These are phyloP conservation scores for Phialemonium atrogriseum DNA, from an alignment of 2,329 filamentous ascomycete species.

Conservation along the genomic window DNA sequence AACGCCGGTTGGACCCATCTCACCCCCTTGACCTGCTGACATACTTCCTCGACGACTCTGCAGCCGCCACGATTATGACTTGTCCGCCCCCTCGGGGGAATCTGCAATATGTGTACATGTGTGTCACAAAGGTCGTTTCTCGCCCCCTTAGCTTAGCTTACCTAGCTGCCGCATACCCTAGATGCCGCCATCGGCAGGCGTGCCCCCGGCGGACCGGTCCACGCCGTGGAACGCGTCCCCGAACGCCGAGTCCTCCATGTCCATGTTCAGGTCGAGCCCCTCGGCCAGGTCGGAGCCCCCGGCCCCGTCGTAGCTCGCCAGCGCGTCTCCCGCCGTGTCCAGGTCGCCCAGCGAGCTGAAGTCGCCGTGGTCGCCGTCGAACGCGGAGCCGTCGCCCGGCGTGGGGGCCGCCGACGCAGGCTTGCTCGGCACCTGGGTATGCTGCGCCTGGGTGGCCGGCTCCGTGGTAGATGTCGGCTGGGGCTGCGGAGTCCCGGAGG, in stretches of 20 bases:
- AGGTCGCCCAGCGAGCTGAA: slow-evolving; percentile 57
- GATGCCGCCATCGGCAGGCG: slow-evolving; percentile 26
- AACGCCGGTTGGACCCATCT: no score
- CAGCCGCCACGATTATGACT: no score
- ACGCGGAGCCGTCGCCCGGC: slow-evolving; percentile 24
- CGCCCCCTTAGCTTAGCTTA: no score
- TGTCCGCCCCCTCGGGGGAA: no score
- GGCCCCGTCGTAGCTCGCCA: slow-evolving; percentile 54
- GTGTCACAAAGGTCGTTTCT: no score
- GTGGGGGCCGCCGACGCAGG: slow-evolving; percentile 34
- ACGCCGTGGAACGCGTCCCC: slow-evolving; percentile 72
- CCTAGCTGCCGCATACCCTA: slow-evolving; percentile 13
- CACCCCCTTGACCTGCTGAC: no score
- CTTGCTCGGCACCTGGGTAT: slow-evolving; percentile 20
- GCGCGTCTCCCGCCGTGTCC: slow-evolving; percentile 63
- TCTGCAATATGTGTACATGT: no score
- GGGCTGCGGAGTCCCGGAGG: slow-evolving; percentile 9
- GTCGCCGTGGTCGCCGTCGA: slow-evolving; percentile 45
- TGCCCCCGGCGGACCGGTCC: slow-evolving; percentile 26
- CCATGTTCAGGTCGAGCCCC: slow-evolving; percentile 40
- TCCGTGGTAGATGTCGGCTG: slow-evolving; percentile 13
- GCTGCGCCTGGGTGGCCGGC: slow-evolving; percentile 6
- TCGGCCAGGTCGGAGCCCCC: slow-evolving; percentile 40
- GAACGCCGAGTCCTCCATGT: slow-evolving; percentile 74
- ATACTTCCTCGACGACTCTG: no score